A percentile compares a stretch with the other conserved stretches of the same genome.
phyloP scores from a whole-genome alignment of 441 rosid genomes.

The Arabidopsis hybrid region DNA sequence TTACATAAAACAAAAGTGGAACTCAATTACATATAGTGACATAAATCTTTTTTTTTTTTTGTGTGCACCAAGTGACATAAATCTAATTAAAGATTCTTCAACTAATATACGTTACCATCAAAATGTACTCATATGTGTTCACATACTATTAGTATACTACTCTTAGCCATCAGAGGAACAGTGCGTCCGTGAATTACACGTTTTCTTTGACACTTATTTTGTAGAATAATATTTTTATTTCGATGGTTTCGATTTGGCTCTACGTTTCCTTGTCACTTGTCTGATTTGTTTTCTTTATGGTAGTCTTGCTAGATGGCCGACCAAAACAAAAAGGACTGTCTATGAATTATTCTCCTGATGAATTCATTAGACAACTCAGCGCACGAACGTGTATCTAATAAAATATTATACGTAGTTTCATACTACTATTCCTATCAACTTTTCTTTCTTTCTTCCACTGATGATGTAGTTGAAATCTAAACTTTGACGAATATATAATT shows the following conservation, averaged over 20 bases:
- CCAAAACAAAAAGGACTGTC: slow-evolving; percentile 27
- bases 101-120: neutral
- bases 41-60: too few relatives aligned
- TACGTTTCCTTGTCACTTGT: neutral
- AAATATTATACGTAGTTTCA: slow-evolving; percentile 5
- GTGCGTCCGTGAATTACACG: slow-evolving; percentile 40
- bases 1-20: neutral
- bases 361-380: slow-evolving; percentile 1
- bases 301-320: slow-evolving; percentile 35
- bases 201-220: slow-evolving; percentile 23
- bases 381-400: slow-evolving; percentile 16
- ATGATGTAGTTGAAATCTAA: neutral
- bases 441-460: neutral
- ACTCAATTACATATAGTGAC: neutral
- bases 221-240: slow-evolving; percentile 2
- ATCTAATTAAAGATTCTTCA: neutral
- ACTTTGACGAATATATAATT: neutral
- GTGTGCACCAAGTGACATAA: too few relatives aligned
- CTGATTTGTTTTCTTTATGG: neutral
- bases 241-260: slow-evolving; percentile 19
- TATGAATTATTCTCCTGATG: slow-evolving; percentile 20
- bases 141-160: neutral
- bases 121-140: neutral
- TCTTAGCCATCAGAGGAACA: slow-evolving; percentile 41
- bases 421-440: slow-evolving; percentile 8